Base-by-base conservation (phyloP, 2,329 filamentous ascomycete genomes). In the Fusarium poae region DNA sequence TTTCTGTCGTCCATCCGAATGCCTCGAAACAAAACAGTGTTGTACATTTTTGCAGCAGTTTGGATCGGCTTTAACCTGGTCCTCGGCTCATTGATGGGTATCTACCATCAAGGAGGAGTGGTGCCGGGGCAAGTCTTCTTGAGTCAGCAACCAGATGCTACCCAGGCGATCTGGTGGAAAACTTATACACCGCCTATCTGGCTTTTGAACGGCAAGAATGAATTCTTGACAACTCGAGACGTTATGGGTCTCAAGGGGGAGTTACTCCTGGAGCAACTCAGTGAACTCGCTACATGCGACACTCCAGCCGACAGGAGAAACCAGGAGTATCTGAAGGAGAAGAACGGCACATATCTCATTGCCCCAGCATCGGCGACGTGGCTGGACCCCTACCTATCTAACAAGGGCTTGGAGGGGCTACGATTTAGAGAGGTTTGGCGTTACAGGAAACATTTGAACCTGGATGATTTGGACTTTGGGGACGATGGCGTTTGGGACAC, bases 131-230 rank as follows among this genome's bases (percentile, higher is more conserved):
- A 95, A 74, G 88, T 91, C 1, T 92, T 92, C 75, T 84, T 95
- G 74, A 91, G 89, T 74, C 87, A 86, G 56, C 89, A 92, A 68
- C 84, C 87, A 6, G 89, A 91, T 67, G 88, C 91, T 11, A 89
- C 88, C 3, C 85, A 90, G 34, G 90, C 90, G 5, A 84, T 92
- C 51, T 95, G 92, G 92, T 95, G 92, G 92, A 94, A 94, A 77
- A 94, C 92, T 2, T 94, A 94, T 76, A 92, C 89, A 76, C 92
- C 92, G 20, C 92, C 92, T 0, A 90, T 91, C 35, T 95, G 92
- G 91, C 84, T 95, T 21, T 82, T 94, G 9, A 91, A 93, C 68
- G 90, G 91, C 55, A 92, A 91, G 78, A 93, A 92, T 68, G 86
- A 89, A 70, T 84, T 91, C 12, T 79, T 94, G n/a, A 84, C 81